Base-by-base conservation (phyloP, 208 protist genomes). In the Leptomonas pyrrhocoris region DNA sequence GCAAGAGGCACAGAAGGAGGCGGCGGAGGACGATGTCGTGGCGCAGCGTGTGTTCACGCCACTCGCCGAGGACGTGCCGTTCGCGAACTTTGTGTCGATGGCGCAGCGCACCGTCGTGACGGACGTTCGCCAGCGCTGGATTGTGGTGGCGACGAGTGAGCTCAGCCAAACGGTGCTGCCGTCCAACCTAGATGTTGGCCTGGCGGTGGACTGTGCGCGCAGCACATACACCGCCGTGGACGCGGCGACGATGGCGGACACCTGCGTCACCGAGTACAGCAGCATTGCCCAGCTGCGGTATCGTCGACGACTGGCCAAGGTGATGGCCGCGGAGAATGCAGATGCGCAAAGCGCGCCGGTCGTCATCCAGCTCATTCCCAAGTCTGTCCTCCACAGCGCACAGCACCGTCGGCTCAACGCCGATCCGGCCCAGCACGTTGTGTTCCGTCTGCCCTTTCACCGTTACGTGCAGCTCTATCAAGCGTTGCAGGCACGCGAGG, bases 291-390 rank as follows among this genome's bases (percentile, higher is more conserved):
- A 81, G 40, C 73, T 96, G 46, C 85, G 84, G 1, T 73, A 90
- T 28, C 88, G 92, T 34, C 85, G 84, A 2, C 54, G 48, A 21
- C 72, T 95, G 53, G 88, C 77, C 6, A 74, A 81, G 49, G 50
- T 81, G 45, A 51, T 30, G 21, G 21, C 51, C 23, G 5, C 13
- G 16, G 40, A 48, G 21, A 19, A 42, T 59, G 55, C 48, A 8
- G 72, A 27, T 18, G 15, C 31, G 23, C 19, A 40, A n/a, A 36
- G 49, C 45, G n/a, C 69, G 2, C 81, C 77, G 8, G 83, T 94
- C 79, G 81, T 94, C 21, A 46, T 96, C 8, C 92, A 94, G 68
- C 73, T 96, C 16, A 94, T 96, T 60, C 81, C 89, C 1, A 93
- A 92, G 76, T 87, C 73, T 34, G 64, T 92, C 25, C 79, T 96